These are phyloP conservation scores for Coelastrella sp. DNA, from an alignment of 139 green algal species.

Conservation along the genomic window DNA sequence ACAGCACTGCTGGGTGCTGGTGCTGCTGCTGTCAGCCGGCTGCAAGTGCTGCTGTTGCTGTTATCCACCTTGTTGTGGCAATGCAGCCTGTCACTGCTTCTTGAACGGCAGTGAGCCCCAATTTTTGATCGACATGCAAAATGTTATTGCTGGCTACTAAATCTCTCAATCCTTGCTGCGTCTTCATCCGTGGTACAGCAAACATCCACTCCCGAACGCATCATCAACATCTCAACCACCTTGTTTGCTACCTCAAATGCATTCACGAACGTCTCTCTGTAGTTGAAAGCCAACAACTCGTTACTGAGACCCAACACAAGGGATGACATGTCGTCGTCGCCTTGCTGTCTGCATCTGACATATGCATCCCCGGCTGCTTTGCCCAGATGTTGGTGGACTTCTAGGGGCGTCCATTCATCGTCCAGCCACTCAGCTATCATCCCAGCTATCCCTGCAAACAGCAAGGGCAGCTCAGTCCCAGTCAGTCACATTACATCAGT, in stretches of 20 bases:
- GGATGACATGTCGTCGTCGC: conserved; percentile 50
- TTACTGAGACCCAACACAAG: conserved; percentile 54
- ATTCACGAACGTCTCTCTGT: conserved; percentile 52
- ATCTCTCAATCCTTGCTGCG: conserved; percentile 36
- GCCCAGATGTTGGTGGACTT: conserved; percentile 56
- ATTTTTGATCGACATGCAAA: no score
- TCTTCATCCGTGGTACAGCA: conserved; percentile 62
- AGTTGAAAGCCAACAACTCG: conserved; percentile 58
- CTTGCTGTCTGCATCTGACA: conserved; percentile 40
- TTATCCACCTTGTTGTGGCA: no score
- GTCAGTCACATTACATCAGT: background rate
- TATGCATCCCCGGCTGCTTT: conserved; percentile 57
- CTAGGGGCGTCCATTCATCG: conserved; percentile 65
- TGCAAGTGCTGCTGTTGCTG: no score
- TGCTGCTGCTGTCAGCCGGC: no score
- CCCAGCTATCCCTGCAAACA: conserved; percentile 41
- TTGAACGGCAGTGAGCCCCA: no score
- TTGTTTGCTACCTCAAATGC: conserved; percentile 63
- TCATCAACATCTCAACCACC: conserved; percentile 69
- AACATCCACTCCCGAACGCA: conserved; percentile 58
- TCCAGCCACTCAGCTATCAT: conserved; percentile 63
- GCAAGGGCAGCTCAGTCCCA: background rate
- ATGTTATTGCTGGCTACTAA: background rate
- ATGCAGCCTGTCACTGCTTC: no score
- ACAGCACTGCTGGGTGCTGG: no score